A percentile compares a stretch with the other conserved stretches of the same genome.
Conservation (phyloP, 2,329 filamentous ascomycete species). For the Aspergillus neoniger region DNA sequence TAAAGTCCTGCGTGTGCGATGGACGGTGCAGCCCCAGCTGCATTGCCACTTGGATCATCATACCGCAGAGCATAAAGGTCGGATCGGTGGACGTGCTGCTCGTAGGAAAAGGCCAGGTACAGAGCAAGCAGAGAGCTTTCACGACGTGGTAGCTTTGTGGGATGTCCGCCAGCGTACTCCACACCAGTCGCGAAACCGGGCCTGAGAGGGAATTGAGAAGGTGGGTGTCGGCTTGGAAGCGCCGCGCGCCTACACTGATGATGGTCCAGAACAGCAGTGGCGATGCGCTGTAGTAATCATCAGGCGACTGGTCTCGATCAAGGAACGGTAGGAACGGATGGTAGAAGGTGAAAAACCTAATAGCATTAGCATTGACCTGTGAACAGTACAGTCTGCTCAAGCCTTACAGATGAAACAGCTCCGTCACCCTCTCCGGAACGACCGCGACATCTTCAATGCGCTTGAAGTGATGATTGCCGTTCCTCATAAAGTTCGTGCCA, state of each 20-base stretch:
- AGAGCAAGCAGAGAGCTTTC: conserved; percentile 64
- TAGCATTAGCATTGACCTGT: conserved; percentile 27
- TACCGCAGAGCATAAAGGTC: conserved; percentile 65
- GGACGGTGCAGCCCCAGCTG: conserved; percentile 66
- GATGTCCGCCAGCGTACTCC: conserved; percentile 62
- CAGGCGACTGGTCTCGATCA: conserved; percentile 55
- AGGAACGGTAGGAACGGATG: conserved; percentile 67
- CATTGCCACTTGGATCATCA: conserved; percentile 70
- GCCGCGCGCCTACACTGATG: conserved; percentile 62
- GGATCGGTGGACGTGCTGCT: conserved; percentile 65
- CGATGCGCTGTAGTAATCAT: conserved; percentile 60
- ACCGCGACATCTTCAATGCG: conserved; percentile 55
- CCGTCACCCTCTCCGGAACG: conserved; percentile 44
- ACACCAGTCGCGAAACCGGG: conserved; percentile 60
- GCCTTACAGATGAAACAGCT: conserved; percentile 49
- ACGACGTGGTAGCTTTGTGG: conserved; percentile 66
- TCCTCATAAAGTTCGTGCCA: conserved; percentile 47
- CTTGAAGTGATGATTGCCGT: conserved; percentile 51
- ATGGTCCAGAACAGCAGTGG: conserved; percentile 71
- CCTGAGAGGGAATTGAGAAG: conserved; percentile 55
- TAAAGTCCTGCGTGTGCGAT: conserved; percentile 61
- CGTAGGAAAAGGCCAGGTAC: conserved; percentile 66
- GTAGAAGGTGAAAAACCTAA: conserved; percentile 64
- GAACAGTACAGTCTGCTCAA: conserved; percentile 1
- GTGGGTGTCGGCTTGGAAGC: conserved; percentile 56